Conservation (phyloP, 257 asterid species). For the Anisodus tanguticus region DNA sequence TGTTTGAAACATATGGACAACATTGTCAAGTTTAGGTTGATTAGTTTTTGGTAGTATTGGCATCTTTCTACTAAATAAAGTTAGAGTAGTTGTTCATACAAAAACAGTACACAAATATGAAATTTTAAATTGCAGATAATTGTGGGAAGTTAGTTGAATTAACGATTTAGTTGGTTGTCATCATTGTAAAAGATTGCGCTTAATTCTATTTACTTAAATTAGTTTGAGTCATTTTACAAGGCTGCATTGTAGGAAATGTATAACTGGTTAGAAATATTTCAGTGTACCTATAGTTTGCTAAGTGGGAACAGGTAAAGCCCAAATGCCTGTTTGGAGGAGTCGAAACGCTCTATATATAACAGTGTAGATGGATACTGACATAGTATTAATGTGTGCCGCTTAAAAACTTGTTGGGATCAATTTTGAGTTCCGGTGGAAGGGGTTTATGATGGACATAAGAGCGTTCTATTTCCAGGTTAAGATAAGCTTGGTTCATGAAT, state of each 20-base stretch:
- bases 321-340: not conserved
- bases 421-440: not conserved
- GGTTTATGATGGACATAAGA: not conserved
- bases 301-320: not conserved
- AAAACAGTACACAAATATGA: not conserved
- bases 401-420: slow-evolving; percentile 16
- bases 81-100: not conserved
- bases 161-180: not conserved
- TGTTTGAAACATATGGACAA: not conserved
- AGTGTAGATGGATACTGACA: not conserved
- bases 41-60: not conserved
- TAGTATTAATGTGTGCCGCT: not conserved
- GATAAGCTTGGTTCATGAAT: slow-evolving; percentile 10
- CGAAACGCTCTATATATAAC: not conserved
- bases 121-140: not conserved
- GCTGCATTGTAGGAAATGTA: not conserved
- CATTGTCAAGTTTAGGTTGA: not conserved
- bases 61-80: not conserved
- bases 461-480: not conserved
- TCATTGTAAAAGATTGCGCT: not conserved
- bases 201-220: not conserved
- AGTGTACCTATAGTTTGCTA: not conserved
- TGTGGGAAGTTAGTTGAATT: not conserved
- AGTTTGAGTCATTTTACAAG: not conserved
- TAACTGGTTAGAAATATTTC: not conserved